Conservation (phyloP, 1,284 basidiomycete genomes). For the Chalciporus sp. region DNA sequence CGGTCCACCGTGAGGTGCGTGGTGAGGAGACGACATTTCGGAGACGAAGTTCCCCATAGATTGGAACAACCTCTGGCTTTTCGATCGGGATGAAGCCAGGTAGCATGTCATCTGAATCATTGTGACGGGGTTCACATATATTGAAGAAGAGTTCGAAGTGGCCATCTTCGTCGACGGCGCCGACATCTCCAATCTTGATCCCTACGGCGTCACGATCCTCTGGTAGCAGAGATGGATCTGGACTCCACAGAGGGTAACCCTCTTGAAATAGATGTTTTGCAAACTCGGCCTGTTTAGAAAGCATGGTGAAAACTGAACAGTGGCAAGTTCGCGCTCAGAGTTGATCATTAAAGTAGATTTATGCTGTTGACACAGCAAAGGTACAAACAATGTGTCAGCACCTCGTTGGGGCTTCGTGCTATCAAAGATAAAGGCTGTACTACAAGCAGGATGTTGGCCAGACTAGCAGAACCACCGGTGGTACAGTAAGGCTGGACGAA, state of each 20-base stretch:
- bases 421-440: too few species aligned
- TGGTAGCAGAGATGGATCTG: not conserved
- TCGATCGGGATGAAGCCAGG: not conserved
- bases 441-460: too few species aligned
- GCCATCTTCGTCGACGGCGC: slow-evolving; percentile 3
- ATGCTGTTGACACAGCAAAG: too few species aligned
- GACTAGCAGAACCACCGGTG: too few species aligned
- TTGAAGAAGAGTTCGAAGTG: slow-evolving; percentile 6
- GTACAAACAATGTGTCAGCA: too few species aligned
- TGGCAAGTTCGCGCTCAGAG: too few species aligned
- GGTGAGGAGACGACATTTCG: slow-evolving; percentile 1
- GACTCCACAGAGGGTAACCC: slow-evolving; percentile 9
- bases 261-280: not conserved
- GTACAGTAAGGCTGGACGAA: too few species aligned
- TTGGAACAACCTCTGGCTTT: not conserved
- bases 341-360: too few species aligned
- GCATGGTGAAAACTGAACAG: not conserved
- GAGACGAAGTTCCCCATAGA: not conserved
- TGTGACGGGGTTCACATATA: not conserved
- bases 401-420: too few species aligned
- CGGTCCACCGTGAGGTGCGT: not conserved
- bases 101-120: not conserved
- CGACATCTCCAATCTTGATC: slow-evolving; percentile 5
- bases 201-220: not conserved
- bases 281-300: slow-evolving; percentile 2